Evolutionary conservation across 2,329 filamentous ascomycete species (phyloP).

Genomic region (Apiospora sp.): DNA sequence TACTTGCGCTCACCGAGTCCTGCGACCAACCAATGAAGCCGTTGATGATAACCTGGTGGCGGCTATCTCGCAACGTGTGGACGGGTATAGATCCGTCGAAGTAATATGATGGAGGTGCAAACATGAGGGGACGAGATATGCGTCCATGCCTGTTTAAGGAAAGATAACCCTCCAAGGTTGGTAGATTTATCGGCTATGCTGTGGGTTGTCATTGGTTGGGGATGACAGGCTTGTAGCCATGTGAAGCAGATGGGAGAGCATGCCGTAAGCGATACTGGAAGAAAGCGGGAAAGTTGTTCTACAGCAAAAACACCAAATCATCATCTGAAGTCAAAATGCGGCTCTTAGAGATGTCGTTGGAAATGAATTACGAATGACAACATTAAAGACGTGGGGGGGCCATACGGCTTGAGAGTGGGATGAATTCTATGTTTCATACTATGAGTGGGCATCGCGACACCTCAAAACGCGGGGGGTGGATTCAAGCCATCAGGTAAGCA

Average conservation of each 20-base stretch:
- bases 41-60: neutral
- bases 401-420: conserved; percentile 18
- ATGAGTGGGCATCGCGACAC: conserved; percentile 19
- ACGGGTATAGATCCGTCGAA: neutral
- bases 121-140: neutral
- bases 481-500: conserved; percentile 2
- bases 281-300: neutral
- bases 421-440: conserved; percentile 12
- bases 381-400: conserved; percentile 18
- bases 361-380: conserved; percentile 7
- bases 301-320: neutral
- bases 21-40: neutral
- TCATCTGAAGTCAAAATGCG: conserved; percentile 21
- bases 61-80: conserved; percentile 6
- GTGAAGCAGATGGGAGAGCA: neutral
- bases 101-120: neutral
- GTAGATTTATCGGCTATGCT: neutral
- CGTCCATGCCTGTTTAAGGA: conserved; percentile 4
- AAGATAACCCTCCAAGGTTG: neutral
- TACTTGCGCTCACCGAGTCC: conserved; percentile 5
- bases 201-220: neutral
- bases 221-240: neutral
- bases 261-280: neutral
- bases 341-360: conserved; percentile 20
- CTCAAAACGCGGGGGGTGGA: conserved; percentile 13